Conservation (phyloP, 805 yeast genomes). For the Clavispora fructus region DNA sequence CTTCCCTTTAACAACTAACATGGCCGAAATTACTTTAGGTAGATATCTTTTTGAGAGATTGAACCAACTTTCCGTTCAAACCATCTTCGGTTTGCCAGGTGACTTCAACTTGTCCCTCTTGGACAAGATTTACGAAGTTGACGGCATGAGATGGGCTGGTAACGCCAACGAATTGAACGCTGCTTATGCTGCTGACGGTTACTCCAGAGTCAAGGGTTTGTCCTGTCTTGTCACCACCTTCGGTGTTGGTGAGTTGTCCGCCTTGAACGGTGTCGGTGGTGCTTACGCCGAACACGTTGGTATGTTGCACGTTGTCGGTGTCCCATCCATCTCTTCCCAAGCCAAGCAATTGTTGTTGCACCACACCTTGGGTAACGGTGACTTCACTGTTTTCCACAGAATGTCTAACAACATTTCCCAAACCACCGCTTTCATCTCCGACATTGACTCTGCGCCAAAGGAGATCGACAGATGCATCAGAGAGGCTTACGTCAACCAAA, state of each 20-base stretch:
- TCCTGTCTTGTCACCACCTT: constrained; percentile 76
- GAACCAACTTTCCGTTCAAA: constrained; percentile 62
- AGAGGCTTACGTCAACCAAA: constrained; percentile 63
- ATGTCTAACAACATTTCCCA: constrained; percentile 72
- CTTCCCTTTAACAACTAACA: constrained; percentile 6
- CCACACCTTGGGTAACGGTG: constrained; percentile 82
- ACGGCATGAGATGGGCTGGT: constrained; percentile 82
- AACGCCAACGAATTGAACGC: constrained; percentile 89
- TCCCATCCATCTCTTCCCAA: constrained; percentile 72
- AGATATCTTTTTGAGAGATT: constrained; percentile 74
- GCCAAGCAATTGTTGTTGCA: constrained; percentile 69
- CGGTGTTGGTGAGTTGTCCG: constrained; percentile 87
- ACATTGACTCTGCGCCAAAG: constrained; percentile 59
- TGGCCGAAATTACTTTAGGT: constrained; percentile 59
- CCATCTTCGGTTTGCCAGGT: constrained; percentile 79
- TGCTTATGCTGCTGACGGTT: constrained; percentile 85
- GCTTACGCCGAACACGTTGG: constrained; percentile 89
- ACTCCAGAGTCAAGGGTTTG: constrained; percentile 74
- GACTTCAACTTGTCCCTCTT: constrained; percentile 71
- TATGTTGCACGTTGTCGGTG: constrained; percentile 78
- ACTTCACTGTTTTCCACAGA: constrained; percentile 70
- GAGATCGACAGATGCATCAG: constrained; percentile 71
- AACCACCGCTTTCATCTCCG: constrained; percentile 60
- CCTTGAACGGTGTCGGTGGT: constrained; percentile 84
- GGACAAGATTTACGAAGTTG: constrained; percentile 70